Percentiles rank a stretch among this genome's conserved stretches.
These are phyloP conservation scores for Solanum neorickii DNA, from an alignment of 257 asterid genomes.

Conservation along the genomic window DNA sequence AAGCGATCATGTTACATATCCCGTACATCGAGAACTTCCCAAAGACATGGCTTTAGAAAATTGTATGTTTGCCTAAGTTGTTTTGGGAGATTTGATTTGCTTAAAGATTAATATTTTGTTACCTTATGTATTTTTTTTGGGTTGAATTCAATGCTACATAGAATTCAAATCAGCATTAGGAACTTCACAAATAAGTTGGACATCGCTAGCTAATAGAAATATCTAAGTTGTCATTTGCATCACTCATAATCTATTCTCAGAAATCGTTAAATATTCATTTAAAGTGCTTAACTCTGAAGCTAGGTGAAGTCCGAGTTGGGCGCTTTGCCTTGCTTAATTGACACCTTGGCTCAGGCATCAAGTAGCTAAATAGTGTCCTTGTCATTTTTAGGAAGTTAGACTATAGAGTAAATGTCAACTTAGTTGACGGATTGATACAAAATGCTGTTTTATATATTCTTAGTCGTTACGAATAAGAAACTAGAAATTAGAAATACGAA, in stretches of 20 bases:
- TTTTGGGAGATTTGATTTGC: background rate
- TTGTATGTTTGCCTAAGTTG: background rate
- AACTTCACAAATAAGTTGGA: background rate
- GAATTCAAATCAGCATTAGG: background rate
- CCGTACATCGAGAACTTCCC: background rate
- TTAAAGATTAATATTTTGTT: background rate
- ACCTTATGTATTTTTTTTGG: background rate
- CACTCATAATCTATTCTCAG: background rate
- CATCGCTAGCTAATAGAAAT: background rate
- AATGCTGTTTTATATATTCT: background rate
- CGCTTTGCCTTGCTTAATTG: background rate
- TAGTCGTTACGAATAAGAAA: background rate
- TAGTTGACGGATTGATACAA: background rate
- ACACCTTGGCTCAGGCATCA: background rate
- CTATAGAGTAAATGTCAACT: background rate
- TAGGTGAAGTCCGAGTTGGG: background rate
- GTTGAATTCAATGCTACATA: background rate
- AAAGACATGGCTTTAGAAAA: background rate
- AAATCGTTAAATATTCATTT: background rate
- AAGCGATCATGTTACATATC: background rate
- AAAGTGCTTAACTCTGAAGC: background rate
- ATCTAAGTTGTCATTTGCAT: background rate
- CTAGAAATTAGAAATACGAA: background rate
- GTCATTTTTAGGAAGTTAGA: background rate
- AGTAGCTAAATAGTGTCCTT: background rate